Base-by-base conservation (phyloP, 1,284 basidiomycete genomes). In the Fereydounia khargensis region DNA sequence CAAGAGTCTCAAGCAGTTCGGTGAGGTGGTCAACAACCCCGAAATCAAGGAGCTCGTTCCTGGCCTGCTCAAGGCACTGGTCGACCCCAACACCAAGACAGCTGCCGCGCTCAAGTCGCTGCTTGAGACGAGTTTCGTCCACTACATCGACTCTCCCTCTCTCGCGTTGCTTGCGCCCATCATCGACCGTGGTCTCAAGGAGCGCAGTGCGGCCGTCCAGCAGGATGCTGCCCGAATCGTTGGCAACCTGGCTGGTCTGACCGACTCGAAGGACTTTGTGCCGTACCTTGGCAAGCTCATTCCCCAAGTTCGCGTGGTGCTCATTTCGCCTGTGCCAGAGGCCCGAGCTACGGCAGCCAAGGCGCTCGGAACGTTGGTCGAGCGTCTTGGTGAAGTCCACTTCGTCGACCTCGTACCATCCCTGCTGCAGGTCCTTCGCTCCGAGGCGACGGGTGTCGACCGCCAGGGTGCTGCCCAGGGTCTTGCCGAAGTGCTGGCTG, bases 381-480 rank as follows among this genome's bases (percentile, higher is more conserved):
- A 98, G 76, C 86, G 95, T 28, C 80, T 99, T 3, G 95, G 95
- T 55, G 95, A 98, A 78, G 79, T 84, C 24, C 87, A 95, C 77
- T 98, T 98, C 84, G 91, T 92, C 8, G 89, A 96, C 65, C 83
- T 99, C 34, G 89, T 98, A 1, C 87, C 89, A 21, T 86, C 86
- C n/a, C 81, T 99, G 8, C 80, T 98, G 30, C 83, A 86, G 34
- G 92, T 88, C 7, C 83, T 98, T 56, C 91, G 92, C 76, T 87
- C 91, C 4, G 91, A 97, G 68, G 88, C 89, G 0, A 91, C 89
- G 2, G 91, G 92, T 30, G 92, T 98, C 32, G 95, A 99, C 76
- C 82, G 92, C 35, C 95, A 95, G 78, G 95, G 95, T 65, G 92
- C 95, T 1, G 95, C 95, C 6, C 95, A 98, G 79, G 95, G 95